phyloP scores from a whole-genome alignment of 805 yeast species.

The Sugiyamaella smithiae region DNA sequence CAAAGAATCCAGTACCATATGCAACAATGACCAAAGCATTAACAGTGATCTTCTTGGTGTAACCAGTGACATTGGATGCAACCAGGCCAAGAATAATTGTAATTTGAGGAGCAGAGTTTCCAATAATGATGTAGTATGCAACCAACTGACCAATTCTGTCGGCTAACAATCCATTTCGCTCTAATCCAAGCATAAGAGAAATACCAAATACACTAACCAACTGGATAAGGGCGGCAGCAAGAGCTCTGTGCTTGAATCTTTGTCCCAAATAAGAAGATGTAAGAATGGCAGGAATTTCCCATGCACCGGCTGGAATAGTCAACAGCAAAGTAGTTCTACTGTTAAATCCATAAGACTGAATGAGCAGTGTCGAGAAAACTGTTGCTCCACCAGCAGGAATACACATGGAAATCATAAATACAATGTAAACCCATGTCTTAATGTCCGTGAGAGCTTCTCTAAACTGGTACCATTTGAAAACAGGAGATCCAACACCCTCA shows the following conservation, averaged over 20 bases:
- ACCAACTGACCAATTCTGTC: not conserved
- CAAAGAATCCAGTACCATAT: constrained; percentile 64
- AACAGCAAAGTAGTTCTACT: not conserved
- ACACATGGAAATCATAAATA: constrained; percentile 42
- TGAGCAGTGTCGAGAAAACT: not conserved
- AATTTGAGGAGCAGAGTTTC: constrained; percentile 3
- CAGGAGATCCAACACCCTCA: constrained; percentile 44
- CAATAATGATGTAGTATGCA: constrained; percentile 3
- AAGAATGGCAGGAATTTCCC: constrained; percentile 5
- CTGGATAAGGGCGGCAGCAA: constrained; percentile 2
- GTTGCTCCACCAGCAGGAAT: constrained; percentile 39
- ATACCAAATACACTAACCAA: constrained; percentile 1
- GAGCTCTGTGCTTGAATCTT: not conserved
- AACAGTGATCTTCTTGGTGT: constrained; percentile 62
- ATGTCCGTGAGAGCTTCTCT: constrained; percentile 43
- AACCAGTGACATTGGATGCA: constrained; percentile 57
- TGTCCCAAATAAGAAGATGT: constrained; percentile 3
- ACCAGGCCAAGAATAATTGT: constrained; percentile 1
- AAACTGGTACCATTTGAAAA: constrained; percentile 42
- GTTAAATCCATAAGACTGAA: constrained; percentile 2
- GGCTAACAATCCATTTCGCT: not conserved
- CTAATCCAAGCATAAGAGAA: not conserved
- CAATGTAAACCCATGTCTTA: constrained; percentile 31
- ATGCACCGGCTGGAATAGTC: constrained; percentile 2
- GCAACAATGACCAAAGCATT: constrained; percentile 59